Percentiles rank a stretch among this genome's conserved stretches.
Evolutionary conservation across 73 alveolate species (phyloP).

Genomic region (Chromera velia): DNA sequence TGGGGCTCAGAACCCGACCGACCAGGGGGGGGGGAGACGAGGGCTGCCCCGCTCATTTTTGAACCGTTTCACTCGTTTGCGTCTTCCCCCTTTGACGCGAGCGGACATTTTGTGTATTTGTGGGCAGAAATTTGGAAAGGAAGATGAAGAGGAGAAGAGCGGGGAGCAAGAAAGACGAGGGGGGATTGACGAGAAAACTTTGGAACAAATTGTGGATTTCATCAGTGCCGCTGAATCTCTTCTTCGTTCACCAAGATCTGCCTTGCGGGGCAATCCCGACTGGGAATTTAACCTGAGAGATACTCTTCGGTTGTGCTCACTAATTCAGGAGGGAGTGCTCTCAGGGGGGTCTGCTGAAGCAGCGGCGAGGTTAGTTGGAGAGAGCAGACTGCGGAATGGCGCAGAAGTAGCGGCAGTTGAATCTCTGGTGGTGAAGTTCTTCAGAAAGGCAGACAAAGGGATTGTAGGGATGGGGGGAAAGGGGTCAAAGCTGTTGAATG

Average conservation of each 20-base stretch:
- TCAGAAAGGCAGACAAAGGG: too few species aligned
- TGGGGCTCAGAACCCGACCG: slow-evolving; percentile 91
- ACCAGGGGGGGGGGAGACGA: slow-evolving; percentile 92
- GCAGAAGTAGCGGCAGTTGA: too few species aligned
- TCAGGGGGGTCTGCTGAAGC: not conserved
- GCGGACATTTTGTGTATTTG: slow-evolving; percentile 34
- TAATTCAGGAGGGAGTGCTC: slow-evolving; percentile 6
- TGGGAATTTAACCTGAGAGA: slow-evolving; percentile 75
- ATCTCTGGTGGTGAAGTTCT: too few species aligned
- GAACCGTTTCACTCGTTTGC: slow-evolving; percentile 91
- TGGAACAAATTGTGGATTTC: not conserved
- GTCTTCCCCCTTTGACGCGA: slow-evolving; percentile 66
- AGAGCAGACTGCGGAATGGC: not conserved
- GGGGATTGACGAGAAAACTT: slow-evolving; percentile 17
- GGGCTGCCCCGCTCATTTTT: slow-evolving; percentile 92
- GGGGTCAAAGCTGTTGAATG: too few species aligned
- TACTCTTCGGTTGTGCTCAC: slow-evolving; percentile 55
- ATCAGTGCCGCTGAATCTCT: not conserved
- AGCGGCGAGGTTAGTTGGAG: not conserved
- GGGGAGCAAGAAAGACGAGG: too few species aligned
- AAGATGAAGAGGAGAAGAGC: too few species aligned
- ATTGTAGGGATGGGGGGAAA: too few species aligned
- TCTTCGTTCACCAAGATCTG: not conserved
- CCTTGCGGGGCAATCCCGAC: slow-evolving; percentile 36
- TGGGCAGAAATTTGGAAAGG: not conserved